Evolutionary conservation across 805 yeast species (phyloP).

Genomic region (Groenewaldozyma salmanticensis): DNA sequence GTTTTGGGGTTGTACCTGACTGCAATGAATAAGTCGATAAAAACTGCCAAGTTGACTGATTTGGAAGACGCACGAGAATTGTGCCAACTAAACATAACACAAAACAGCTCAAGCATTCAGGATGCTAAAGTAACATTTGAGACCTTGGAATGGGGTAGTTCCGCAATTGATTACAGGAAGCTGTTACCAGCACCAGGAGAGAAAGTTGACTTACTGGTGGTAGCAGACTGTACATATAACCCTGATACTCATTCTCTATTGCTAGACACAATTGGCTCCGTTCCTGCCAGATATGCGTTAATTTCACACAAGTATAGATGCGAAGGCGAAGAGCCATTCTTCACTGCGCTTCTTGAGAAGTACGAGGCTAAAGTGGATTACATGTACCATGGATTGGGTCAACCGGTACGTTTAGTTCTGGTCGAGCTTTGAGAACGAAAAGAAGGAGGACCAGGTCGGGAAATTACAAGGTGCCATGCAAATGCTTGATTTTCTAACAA

Average conservation of each 20-base stretch:
- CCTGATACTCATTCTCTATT: conserved; percentile 31
- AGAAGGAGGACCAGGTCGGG: too few relatives aligned
- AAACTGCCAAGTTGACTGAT: conserved; percentile 27
- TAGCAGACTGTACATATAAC: conserved; percentile 37
- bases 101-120: conserved; percentile 11
- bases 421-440: too few relatives aligned
- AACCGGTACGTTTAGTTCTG: conserved; percentile 7
- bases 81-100: conserved; percentile 26
- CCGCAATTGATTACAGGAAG: conserved; percentile 2
- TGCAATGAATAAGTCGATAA: conserved; percentile 16
- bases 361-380: conserved; percentile 2
- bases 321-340: conserved; percentile 16
- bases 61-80: conserved; percentile 31
- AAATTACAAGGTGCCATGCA: too few relatives aligned
- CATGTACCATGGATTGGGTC: conserved; percentile 5
- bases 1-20: conserved; percentile 28
- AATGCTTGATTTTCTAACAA: too few relatives aligned
- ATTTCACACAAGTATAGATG: conserved; percentile 27
- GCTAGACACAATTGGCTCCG: conserved; percentile 9
- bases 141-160: conserved; percentile 32
- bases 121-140: conserved; percentile 22
- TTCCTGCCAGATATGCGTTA: conserved; percentile 20
- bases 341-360: conserved; percentile 8
- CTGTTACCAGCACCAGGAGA: conserved; percentile 2
- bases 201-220: conserved; percentile 30